A percentile compares a stretch with the other conserved stretches of the same genome.
Evolutionary conservation across 768 basidiomycete genomes (phyloP).

Genomic region (Amanita molliuscula): DNA sequence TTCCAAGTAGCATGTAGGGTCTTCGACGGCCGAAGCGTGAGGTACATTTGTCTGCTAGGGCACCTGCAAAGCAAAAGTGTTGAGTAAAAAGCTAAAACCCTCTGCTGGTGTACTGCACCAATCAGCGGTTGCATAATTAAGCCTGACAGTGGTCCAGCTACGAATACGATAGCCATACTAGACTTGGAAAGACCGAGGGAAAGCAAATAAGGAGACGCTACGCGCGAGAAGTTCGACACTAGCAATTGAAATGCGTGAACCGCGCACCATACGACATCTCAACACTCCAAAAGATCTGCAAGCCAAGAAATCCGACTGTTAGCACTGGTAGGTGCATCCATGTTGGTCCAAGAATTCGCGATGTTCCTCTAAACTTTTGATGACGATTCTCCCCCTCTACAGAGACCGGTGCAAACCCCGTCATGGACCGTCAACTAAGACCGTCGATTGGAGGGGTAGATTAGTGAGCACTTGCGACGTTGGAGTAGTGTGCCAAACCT

Average conservation of each 20-base stretch:
- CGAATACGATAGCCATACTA: conserved; percentile 81
- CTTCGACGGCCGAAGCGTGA: conserved; percentile 78
- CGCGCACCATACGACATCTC: conserved; percentile 82
- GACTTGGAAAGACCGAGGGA: conserved; percentile 84
- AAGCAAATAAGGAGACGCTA: conserved; percentile 78
- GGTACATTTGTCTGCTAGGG: conserved; percentile 76
- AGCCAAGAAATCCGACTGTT: conserved; percentile 73
- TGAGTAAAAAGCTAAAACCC: background rate
- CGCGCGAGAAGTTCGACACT: background rate
- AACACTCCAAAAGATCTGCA: conserved; percentile 87
- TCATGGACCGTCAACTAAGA: background rate
- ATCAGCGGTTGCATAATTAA: conserved; percentile 88
- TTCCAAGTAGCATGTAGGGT: conserved; percentile 74
- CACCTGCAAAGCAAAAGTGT: conserved; percentile 29
- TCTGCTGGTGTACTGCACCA: conserved; percentile 30
- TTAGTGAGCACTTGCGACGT: background rate
- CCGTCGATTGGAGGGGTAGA: background rate
- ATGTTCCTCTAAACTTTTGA: conserved; percentile 36
- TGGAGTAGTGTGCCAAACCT: background rate
- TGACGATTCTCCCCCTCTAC: conserved; percentile 11
- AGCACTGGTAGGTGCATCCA: conserved; percentile 61
- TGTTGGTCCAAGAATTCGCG: conserved; percentile 54
- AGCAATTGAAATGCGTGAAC: background rate
- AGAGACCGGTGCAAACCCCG: conserved; percentile 2
- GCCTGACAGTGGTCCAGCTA: conserved; percentile 86